Evolutionary conservation across 768 basidiomycete species (phyloP), one percentile per base, ranked within the genome.

Genomic region (Filobasidium floriforme): DNA sequence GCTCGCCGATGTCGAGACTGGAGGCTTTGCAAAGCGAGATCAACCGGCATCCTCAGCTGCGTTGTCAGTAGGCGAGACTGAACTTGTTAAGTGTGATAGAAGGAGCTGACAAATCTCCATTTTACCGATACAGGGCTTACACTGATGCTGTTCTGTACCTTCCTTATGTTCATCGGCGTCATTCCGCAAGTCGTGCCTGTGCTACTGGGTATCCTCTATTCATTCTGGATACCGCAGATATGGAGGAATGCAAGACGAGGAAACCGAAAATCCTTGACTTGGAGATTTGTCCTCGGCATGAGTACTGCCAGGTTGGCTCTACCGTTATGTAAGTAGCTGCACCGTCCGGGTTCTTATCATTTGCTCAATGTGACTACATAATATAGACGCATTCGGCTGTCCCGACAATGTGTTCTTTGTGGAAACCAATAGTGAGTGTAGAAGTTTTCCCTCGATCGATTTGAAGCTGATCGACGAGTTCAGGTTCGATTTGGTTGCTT

Each of bases 191-290:
- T 72, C 85, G 85, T 24, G 84, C 89, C 52, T 83, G 87, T 9
- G 81, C 89, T 71, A 69, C 87, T 92, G 41, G 84, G 81, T 11
- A 75, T 81, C 29, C 83, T 89, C 64, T 91, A 93, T 77, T 87
- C 87, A 7, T 82, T 92, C 72, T 96, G 92, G 92, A 70, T 88
- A 5, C 87, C 89, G 3, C 92, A 93, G 77, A 90, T 96, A 59
- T 81, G 87, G 62, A 83, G 92, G 26, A 88, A 90, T 18, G 85
- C 83, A 18, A 83, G 83, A 24, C 83, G 89, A 26, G 88, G 87
- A 10, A 82, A 89, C 66, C 82, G 83, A 9, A 87, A 87, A 73
- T 88, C 87, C 0, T 73, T 94, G 51, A 80, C 83, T 9, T 81
- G 79, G 54, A 84, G 86, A 71, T 94, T 93, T 70, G 74, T 93